A percentile compares a stretch with the other conserved stretches of the same genome.
These are phyloP conservation scores for Apiotrichum akiyoshidainum DNA, from an alignment of 1,284 basidiomycete genomes.

Conservation along the genomic window DNA sequence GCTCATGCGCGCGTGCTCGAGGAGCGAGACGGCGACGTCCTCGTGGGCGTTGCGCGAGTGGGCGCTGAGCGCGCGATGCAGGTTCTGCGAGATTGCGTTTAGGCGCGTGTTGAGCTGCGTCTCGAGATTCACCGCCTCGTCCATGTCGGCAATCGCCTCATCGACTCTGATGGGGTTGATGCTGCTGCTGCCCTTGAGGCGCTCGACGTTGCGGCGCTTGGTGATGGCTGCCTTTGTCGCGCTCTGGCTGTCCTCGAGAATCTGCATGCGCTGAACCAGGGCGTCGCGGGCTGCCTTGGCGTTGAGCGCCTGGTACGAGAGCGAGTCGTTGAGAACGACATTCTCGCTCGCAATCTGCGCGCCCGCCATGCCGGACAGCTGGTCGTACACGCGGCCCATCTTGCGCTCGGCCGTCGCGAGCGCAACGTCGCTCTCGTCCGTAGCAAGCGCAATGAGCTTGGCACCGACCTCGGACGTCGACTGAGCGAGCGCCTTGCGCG, in stretches of 20 bases:
- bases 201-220: slow-evolving; percentile 82
- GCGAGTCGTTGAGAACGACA: slow-evolving; percentile 82
- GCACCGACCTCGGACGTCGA: slow-evolving; percentile 82
- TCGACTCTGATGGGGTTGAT: slow-evolving; percentile 83
- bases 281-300: slow-evolving; percentile 86
- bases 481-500: slow-evolving; percentile 70
- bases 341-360: slow-evolving; percentile 82
- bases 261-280: slow-evolving; percentile 74
- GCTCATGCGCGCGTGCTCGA: slow-evolving; percentile 84
- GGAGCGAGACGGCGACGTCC: slow-evolving; percentile 77
- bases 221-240: slow-evolving; percentile 88
- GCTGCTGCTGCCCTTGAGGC: slow-evolving; percentile 79
- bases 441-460: slow-evolving; percentile 79
- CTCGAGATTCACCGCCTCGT: slow-evolving; percentile 88
- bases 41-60: slow-evolving; percentile 83
- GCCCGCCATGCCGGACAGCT: slow-evolving; percentile 74
- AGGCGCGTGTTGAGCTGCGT: slow-evolving; percentile 73
- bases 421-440: slow-evolving; percentile 76
- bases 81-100: slow-evolving; percentile 82
- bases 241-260: slow-evolving; percentile 85
- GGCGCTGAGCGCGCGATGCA: slow-evolving; percentile 74
- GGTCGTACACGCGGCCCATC: slow-evolving; percentile 78
- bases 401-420: slow-evolving; percentile 76
- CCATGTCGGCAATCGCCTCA: slow-evolving; percentile 86
- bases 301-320: slow-evolving; percentile 90